Base-by-base conservation (phyloP, 306 rosid genomes). In the Acmispon strigosus region DNA sequence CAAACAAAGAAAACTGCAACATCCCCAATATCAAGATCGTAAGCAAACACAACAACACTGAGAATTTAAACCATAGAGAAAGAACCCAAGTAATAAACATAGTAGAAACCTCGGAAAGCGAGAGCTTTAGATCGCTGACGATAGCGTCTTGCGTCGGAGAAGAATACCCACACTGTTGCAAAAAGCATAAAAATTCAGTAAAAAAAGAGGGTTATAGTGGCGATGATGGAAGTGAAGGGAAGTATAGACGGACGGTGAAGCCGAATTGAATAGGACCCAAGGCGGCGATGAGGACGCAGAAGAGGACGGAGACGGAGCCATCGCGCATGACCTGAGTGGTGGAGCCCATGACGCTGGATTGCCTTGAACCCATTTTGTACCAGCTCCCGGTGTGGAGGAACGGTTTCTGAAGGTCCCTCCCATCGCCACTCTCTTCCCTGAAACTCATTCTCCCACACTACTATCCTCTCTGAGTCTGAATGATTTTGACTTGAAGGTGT, bases 211-310 rank as follows among this genome's bases (percentile, higher is more conserved):
- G 34, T 27, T 27, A 27, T 4, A 27, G 34, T 27, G 5, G 3
- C 34, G 34, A 4, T 27, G 3, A 36, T 36, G 43, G 43, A 39
- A 32, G 37, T 11, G 7, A 43, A 41, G 49, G 6, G 73, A 34
- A 67, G 22, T 1, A 17, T 5, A 55, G 51, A 39, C 37, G 24
- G 0, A 82, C 86, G 70, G 97, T 91, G 86, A 86, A 88, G 42
- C 97, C 97, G 78, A 91, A 91, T 76, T 91, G 97, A 76, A 91
- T 84, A 7, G 97, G 96, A 10, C 96, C 97, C 61, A 91, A 75
- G 3, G 97, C 96, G 44, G 84, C 97, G 78, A 91, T 75, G 74
- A 91, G 90, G 10, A 91, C 97, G 65, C 97, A 91, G 64, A 87
- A 78, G 41, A 91, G 75, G n/a, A 91, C 92, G n/a, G 96, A 91